Conservation (phyloP, 2,329 filamentous ascomycete species). For the Ophiostoma novo-ulmi region DNA sequence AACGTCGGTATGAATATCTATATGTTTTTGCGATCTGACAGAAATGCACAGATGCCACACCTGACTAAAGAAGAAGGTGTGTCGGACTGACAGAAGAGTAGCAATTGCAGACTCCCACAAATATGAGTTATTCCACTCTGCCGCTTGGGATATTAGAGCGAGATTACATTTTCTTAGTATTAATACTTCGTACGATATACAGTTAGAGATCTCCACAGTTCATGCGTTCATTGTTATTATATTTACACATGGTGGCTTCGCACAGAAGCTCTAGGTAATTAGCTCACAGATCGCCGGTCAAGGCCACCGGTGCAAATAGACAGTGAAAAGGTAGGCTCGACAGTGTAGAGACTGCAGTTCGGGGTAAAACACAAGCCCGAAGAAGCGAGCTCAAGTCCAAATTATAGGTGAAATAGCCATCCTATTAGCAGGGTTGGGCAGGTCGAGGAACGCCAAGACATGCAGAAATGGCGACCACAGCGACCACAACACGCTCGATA, state of each 20-base stretch:
- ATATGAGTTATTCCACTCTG: neutral
- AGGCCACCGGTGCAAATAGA: neutral
- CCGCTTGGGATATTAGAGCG: neutral
- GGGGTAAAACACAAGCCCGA: too few species aligned
- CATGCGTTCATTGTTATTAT: neutral
- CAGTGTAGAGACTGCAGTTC: too few species aligned
- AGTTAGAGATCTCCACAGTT: neutral
- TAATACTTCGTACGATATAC: neutral
- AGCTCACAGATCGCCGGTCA: neutral
- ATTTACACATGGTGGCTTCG: neutral
- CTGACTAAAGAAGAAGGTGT: neutral
- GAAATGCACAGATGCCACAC: neutral
- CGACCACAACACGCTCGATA: neutral
- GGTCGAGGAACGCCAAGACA: neutral
- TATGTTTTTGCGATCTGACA: too few species aligned
- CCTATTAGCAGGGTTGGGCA: neutral
- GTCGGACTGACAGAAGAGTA: neutral
- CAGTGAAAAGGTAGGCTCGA: too few species aligned
- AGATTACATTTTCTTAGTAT: neutral
- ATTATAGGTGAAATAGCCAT: too few species aligned
- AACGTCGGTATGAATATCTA: too few species aligned
- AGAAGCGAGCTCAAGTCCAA: too few species aligned
- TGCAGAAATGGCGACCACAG: neutral
- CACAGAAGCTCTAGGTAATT: neutral
- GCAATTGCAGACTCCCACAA: too few species aligned